Percentiles rank a stretch among this genome's conserved stretches.
phyloP scores from a whole-genome alignment of 352 stramenopile species.

The Phytophthora melonis region DNA sequence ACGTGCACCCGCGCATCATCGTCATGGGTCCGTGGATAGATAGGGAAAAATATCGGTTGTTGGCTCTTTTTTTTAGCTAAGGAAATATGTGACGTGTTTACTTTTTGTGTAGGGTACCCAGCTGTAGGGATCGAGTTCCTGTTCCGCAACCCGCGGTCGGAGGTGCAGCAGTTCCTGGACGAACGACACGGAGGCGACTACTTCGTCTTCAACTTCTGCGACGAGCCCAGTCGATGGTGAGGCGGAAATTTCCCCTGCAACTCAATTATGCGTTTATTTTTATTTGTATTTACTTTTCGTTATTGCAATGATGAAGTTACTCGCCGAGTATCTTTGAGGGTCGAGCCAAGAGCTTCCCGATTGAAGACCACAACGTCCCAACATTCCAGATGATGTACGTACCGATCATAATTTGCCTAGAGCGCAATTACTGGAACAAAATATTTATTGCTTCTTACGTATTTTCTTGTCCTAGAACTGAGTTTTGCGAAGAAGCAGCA shows the following conservation, averaged over 20 bases:
- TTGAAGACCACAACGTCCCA: slow-evolving; percentile 83
- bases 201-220: slow-evolving; percentile 85
- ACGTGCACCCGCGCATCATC: slow-evolving; percentile 77
- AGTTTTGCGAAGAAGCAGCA: slow-evolving; percentile 79
- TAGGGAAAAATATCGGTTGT: slow-evolving; percentile 9
- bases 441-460: neutral
- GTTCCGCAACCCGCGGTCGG: slow-evolving; percentile 68
- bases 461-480: slow-evolving; percentile 44
- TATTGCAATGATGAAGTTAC: slow-evolving; percentile 47
- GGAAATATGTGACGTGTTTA: slow-evolving; percentile 24
- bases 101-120: slow-evolving; percentile 54
- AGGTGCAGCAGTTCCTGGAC: slow-evolving; percentile 68
- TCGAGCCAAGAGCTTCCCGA: slow-evolving; percentile 61
- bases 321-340: slow-evolving; percentile 56
- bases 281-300: neutral
- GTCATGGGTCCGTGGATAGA: slow-evolving; percentile 68
- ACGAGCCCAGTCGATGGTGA: slow-evolving; percentile 62
- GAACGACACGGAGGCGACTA: slow-evolving; percentile 59
- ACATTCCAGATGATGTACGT: slow-evolving; percentile 72
- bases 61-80: slow-evolving; percentile 2
- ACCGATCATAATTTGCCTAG: neutral
- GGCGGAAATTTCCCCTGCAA: neutral
- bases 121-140: slow-evolving; percentile 61
- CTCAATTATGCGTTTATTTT: neutral
- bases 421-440: no score